Percentiles rank a stretch among this genome's conserved stretches.
Conservation (phyloP, 805 yeast genomes). For the Isabelozyma pseudorhagii region DNA sequence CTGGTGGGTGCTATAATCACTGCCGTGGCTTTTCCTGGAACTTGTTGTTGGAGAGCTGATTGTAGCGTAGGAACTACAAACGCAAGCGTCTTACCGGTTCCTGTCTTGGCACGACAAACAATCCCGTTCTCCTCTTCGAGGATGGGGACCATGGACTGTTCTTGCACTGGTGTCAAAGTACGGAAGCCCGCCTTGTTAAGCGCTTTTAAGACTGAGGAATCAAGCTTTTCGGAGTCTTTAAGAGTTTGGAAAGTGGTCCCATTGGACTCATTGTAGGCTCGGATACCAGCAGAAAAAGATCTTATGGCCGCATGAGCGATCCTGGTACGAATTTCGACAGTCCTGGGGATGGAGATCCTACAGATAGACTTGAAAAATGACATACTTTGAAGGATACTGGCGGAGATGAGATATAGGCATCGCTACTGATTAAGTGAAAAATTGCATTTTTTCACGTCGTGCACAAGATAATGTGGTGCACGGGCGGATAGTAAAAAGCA, state of each 20-base stretch:
- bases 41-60: conserved; percentile 39
- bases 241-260: not conserved
- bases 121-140: conserved; percentile 56
- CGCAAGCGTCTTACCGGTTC: conserved; percentile 93
- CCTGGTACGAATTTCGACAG: too few relatives aligned
- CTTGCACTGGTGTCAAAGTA: conserved; percentile 68
- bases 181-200: conserved; percentile 43
- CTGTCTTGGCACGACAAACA: conserved; percentile 89
- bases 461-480: not conserved
- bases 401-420: not conserved
- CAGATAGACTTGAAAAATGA: not conserved
- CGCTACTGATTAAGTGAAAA: not conserved
- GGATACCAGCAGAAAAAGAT: not conserved
- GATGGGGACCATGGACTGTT: conserved; percentile 56
- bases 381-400: not conserved
- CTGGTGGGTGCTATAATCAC: conserved; percentile 86
- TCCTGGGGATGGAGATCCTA: not conserved
- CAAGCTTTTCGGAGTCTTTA: not conserved
- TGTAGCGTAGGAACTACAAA: conserved; percentile 80
- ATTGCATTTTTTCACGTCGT: not conserved
- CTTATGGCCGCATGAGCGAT: not conserved
- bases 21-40: conserved; percentile 33
- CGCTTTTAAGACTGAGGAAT: conserved; percentile 9
- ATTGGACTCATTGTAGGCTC: not conserved
- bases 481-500: too few relatives aligned